Base-by-base conservation (phyloP, 164 flowering plant species). In the Magnolia kwangsiensis region DNA sequence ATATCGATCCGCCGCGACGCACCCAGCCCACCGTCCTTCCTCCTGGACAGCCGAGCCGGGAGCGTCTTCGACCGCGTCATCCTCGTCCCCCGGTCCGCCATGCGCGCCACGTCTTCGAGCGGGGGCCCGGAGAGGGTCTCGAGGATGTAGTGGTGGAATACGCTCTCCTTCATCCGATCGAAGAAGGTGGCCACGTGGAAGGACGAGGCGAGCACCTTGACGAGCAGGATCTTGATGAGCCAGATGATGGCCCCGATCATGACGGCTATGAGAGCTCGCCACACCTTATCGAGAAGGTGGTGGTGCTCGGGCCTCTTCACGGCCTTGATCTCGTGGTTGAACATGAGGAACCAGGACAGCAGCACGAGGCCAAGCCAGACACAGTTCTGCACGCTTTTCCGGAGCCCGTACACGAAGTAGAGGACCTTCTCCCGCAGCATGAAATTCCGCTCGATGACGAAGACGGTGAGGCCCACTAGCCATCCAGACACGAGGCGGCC, bases 391-490 rank as follows among this genome's bases (percentile, higher is more conserved):
- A 88, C 74, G 50, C 84, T 81, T 51, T 78, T 83, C 0, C 88
- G 71, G 1, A 88, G 67, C 0, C 91, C 91, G 21, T 80, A 87
- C 7, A 88, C 88, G 55, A 88, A 88, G 73, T 88, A 85, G 7
- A 88, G 75, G 6, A 88, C 88, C 72, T 79, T 83, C 49, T 87
- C 83, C 14, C 84, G 51, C 0, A 88, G 82, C 85, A 88, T 76
- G 83, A 85, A 88, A 69, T 88, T 85, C 0, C 83, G 74, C 66
- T 87, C 87, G 18, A 88, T 84, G 61, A 88, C 13, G 73, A 85
- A 85, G 2, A 86, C 89, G 14, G 79, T 18, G 23, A 86, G n/a
- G 0, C 76, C 58, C 0, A 88, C 77, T 0, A 80, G 45, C 88
- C 87, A 85, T 0, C 80, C 86, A 0, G 88, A 76, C 8, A 87